Base-by-base conservation (phyloP, 768 basidiomycete genomes). In the Pholiota microspora region DNA sequence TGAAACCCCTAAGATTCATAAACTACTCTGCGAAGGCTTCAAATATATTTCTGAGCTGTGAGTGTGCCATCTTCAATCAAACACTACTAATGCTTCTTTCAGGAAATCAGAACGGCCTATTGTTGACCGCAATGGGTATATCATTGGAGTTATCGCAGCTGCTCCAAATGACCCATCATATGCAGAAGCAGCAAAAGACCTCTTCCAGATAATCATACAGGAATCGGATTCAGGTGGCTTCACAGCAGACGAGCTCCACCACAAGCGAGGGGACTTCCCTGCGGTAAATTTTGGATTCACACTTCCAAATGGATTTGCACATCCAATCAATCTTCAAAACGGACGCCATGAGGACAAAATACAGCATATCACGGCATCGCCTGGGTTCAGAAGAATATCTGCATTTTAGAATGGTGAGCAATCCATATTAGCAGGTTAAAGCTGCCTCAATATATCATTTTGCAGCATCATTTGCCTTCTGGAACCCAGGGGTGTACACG, bases 201-300 rank as follows among this genome's bases (percentile, higher is more conserved):
- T 49, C 7, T 32, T 49, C 12, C 3, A 25, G 3, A 49, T 49
- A 21, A 49, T 49, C 16, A 3, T 35, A 13, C 16, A 49, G 4
- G 48, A 49, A 24, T 49, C 50, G 8, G 13, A 7, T 27, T 25
- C 29, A 4, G 12, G 16, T 9, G 6, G 32, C 1, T 53, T 53
- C 51, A 32, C 36, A 15, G 18, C 18, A 16, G 23, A 18, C 6
- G 51, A 53, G 21, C 13, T 45, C 6, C 18, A 45, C 7, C 51
- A 53, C 29, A 53, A 45, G 32, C 40, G 51, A 5, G 42, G 51
- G 9, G 13, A 45, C 16, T 53, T 53, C 16, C 51, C 51, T 15
- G 51, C 51, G 3, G n/a, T 53, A 16, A 53, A 53, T 16, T 45
- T 53, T 21, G 51, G 40, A 6, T 53, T 44, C 23, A 53, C 51